Evolutionary conservation across 169 alveolate genomes (phyloP).

Genomic region (Plasmodium adleri): DNA sequence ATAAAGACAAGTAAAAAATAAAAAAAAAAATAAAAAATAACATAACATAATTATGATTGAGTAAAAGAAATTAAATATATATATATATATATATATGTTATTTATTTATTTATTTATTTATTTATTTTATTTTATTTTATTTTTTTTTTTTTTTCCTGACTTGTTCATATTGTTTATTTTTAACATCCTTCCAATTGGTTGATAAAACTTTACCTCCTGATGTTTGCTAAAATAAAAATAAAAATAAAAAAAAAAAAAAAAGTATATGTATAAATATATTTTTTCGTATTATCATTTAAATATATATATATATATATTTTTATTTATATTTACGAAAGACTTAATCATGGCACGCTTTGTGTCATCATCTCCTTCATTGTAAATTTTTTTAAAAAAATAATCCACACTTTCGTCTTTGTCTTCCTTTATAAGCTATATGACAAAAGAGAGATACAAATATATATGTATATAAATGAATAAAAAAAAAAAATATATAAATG

Average conservation of each 20-base stretch:
- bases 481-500: too few species aligned
- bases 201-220: slow-evolving; percentile 54
- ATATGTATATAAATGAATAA: too few species aligned
- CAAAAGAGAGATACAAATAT: too few species aligned
- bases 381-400: slow-evolving; percentile 36
- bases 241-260: slow-evolving; percentile 2
- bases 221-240: slow-evolving; percentile 29
- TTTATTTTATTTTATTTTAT: background rate
- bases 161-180: slow-evolving; percentile 46
- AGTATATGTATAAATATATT: background rate
- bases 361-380: slow-evolving; percentile 64
- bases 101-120: background rate
- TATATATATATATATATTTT: background rate
- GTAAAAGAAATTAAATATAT: too few species aligned
- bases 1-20: too few species aligned
- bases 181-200: slow-evolving; percentile 67
- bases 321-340: slow-evolving; percentile 29
- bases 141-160: slow-evolving; percentile 1
- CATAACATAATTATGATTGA: too few species aligned
- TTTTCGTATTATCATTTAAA: background rate
- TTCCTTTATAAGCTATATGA: slow-evolving; percentile 26
- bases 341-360: slow-evolving; percentile 60
- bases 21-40: too few species aligned
- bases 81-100: too few species aligned
- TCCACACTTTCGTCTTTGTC: slow-evolving; percentile 46